Conservation (phyloP, 73 alveolate species). For the Paramecium biaurelia region DNA sequence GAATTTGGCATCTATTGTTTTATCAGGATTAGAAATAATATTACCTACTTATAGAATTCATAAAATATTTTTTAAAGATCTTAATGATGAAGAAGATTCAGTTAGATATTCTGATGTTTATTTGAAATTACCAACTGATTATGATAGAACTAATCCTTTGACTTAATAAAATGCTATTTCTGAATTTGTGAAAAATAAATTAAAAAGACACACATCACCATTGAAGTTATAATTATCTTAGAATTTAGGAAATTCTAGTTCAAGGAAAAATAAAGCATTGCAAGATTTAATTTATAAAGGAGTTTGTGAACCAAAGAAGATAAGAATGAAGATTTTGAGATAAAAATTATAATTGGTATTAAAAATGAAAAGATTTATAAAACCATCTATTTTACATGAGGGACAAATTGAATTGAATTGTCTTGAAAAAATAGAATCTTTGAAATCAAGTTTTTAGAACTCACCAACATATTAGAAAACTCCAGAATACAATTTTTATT, state of each 20-base stretch:
- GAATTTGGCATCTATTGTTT: not conserved
- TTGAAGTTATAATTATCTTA: not conserved
- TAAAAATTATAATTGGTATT: not conserved
- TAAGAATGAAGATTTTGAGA: not conserved
- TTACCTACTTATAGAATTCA: not conserved
- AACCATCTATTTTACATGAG: not conserved
- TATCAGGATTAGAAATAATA: slow-evolving; percentile 13
- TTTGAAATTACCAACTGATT: not conserved
- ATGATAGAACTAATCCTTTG: slow-evolving; percentile 27
- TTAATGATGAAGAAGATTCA: not conserved
- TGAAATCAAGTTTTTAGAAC: not conserved
- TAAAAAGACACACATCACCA: not conserved
- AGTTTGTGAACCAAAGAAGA: not conserved
- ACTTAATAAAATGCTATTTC: not conserved
- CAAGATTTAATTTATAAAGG: not conserved
- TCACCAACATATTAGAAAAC: not conserved
- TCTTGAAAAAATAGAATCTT: not conserved
- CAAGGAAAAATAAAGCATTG: not conserved
- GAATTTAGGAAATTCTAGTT: not conserved
- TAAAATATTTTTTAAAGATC: not conserved
- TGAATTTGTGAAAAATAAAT: not conserved
- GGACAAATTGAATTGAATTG: not conserved
- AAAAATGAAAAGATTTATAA: not conserved
- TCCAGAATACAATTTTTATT: not conserved
- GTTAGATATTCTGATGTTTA: not conserved